Conservation (phyloP, 2,329 filamentous ascomycete genomes). For the Penicillium griseofulvum region DNA sequence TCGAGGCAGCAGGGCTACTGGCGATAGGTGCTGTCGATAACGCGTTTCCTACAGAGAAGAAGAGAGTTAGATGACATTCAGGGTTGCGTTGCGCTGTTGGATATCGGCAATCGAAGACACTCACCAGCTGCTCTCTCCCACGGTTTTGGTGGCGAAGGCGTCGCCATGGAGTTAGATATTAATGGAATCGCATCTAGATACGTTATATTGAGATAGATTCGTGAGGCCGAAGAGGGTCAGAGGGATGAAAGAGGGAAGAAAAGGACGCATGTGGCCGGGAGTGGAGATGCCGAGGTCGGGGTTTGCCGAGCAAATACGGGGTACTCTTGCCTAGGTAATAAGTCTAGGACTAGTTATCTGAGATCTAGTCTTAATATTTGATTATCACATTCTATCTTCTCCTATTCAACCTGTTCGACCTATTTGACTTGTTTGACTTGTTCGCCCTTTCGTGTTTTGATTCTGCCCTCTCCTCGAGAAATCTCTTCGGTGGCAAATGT, state of each 20-base stretch:
- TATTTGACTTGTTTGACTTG: background rate
- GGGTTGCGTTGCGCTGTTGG: conserved; percentile 2
- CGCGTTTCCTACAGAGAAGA: conserved; percentile 24
- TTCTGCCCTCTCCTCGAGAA: too few relatives aligned
- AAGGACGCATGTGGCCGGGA: conserved; percentile 25
- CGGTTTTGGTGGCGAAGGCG: conserved; percentile 86
- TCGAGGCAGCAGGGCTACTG: conserved; percentile 26
- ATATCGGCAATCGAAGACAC: conserved; percentile 23
- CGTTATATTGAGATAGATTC: background rate
- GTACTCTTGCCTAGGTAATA: background rate
- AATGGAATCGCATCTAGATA: conserved; percentile 31
- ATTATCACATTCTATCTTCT: background rate
- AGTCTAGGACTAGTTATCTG: too few relatives aligned
- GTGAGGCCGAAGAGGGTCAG: conserved; percentile 5
- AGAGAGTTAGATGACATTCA: conserved; percentile 6
- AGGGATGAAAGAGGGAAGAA: conserved; percentile 10
- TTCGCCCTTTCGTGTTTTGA: too few relatives aligned
- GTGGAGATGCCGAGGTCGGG: conserved; percentile 29
- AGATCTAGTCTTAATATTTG: too few relatives aligned
- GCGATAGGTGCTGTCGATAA: conserved; percentile 26
- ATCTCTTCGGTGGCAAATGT: conserved; percentile 21
- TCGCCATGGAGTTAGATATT: conserved; percentile 49
- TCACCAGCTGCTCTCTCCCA: conserved; percentile 75
- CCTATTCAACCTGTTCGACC: background rate
- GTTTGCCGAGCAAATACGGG: conserved; percentile 16